These are phyloP conservation scores for Camelina laxa DNA, from an alignment of 345 rosid genomes.

Conservation along the genomic window DNA sequence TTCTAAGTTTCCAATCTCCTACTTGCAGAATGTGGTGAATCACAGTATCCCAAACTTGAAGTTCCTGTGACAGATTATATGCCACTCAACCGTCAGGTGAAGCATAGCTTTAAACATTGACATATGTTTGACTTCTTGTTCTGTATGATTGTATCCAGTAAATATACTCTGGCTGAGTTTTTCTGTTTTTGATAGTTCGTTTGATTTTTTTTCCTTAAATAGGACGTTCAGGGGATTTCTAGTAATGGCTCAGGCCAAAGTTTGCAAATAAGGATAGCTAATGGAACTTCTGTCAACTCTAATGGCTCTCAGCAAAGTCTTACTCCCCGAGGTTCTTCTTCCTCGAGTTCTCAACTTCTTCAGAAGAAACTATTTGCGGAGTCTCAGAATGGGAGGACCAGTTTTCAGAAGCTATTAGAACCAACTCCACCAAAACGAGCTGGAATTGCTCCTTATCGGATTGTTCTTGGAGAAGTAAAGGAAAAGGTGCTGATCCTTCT, in stretches of 20 bases:
- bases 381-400: conserved; percentile 77
- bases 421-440: conserved; percentile 74
- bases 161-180: conserved; percentile 19
- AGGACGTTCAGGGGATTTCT: conserved; percentile 57
- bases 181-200: conserved; percentile 10
- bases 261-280: conserved; percentile 42
- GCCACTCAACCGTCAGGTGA: conserved; percentile 53
- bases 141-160: not conserved
- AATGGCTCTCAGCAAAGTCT: conserved; percentile 50
- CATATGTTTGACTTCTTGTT: conserved; percentile 4
- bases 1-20: conserved; percentile 18
- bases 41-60: conserved; percentile 76
- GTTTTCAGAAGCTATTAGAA: conserved; percentile 89
- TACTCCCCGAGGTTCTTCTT: conserved; percentile 48
- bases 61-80: conserved; percentile 69
- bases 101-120: conserved; percentile 11
- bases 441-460: conserved; percentile 82
- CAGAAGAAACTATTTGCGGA: conserved; percentile 77
- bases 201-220: conserved; percentile 9
- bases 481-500: conserved; percentile 62
- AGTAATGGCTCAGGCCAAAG: conserved; percentile 36
- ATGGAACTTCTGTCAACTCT: conserved; percentile 56
- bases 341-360: conserved; percentile 52
- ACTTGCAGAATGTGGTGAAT: conserved; percentile 62
- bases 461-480: conserved; percentile 82